phyloP scores from a whole-genome alignment of 805 yeast species.

The Ogataea haglerorum region DNA sequence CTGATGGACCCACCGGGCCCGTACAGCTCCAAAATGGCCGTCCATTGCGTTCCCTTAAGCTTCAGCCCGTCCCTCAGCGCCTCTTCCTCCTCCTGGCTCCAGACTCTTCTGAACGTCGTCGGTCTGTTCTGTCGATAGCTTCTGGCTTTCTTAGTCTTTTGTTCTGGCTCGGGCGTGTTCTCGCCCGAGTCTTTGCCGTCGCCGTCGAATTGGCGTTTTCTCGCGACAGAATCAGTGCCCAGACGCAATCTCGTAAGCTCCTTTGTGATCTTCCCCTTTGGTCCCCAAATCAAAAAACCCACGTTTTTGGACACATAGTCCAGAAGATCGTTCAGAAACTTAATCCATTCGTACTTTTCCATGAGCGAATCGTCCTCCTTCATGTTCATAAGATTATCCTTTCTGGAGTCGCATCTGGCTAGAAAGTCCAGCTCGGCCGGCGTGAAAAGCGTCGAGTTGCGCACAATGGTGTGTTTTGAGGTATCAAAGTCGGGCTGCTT shows the following conservation, averaged over 20 bases:
- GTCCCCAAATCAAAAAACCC: slow-evolving; percentile 71
- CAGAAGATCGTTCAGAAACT: slow-evolving; percentile 72
- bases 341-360: slow-evolving; percentile 81
- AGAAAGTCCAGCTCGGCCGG: slow-evolving; percentile 82
- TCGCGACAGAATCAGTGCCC: slow-evolving; percentile 5
- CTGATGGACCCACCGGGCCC: slow-evolving; percentile 91
- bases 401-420: slow-evolving; percentile 67
- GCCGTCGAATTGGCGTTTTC: slow-evolving; percentile 7
- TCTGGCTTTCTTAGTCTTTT: slow-evolving; percentile 11
- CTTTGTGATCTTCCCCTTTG: slow-evolving; percentile 31
- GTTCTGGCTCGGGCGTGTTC: slow-evolving; percentile 12
- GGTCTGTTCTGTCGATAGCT: slow-evolving; percentile 27
- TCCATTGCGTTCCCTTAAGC: slow-evolving; percentile 89
- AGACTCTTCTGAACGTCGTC: slow-evolving; percentile 53
- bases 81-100: slow-evolving; percentile 88
- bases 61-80: slow-evolving; percentile 80
- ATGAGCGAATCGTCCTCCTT: slow-evolving; percentile 50
- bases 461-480: slow-evolving; percentile 21
- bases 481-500: slow-evolving; percentile 31
- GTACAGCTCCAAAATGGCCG: slow-evolving; percentile 81
- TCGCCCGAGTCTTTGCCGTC: slow-evolving; percentile 5
- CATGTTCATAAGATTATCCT: slow-evolving; percentile 51
- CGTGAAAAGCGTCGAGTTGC: slow-evolving; percentile 42
- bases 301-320: slow-evolving; percentile 76
- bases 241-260: slow-evolving; percentile 21